phyloP scores from a whole-genome alignment of 2,329 filamentous ascomycete species.

The Periconia sp. region DNA sequence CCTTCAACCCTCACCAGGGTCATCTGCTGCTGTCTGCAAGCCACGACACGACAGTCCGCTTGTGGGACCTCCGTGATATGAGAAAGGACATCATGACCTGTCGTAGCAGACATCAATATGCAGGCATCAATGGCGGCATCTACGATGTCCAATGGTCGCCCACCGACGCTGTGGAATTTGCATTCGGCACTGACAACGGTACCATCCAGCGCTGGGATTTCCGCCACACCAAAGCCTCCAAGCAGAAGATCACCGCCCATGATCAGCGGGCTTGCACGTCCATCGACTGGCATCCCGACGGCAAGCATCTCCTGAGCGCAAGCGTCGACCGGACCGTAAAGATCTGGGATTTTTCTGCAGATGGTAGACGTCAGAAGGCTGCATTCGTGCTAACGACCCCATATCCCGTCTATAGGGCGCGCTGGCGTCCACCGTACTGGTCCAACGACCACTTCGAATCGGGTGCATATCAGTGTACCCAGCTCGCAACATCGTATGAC shows the following conservation, averaged over 20 bases:
- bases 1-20: slow-evolving; percentile 68
- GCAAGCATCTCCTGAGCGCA: slow-evolving; percentile 68
- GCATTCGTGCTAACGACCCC: slow-evolving; percentile 65
- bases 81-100: slow-evolving; percentile 58
- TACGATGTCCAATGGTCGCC: slow-evolving; percentile 71
- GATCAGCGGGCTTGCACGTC: slow-evolving; percentile 63
- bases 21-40: slow-evolving; percentile 67
- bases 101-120: slow-evolving; percentile 61
- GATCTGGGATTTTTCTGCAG: slow-evolving; percentile 67
- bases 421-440: slow-evolving; percentile 67
- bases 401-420: slow-evolving; percentile 65
- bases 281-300: slow-evolving; percentile 72
- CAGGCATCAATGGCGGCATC: slow-evolving; percentile 65
- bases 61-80: slow-evolving; percentile 68
- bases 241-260: slow-evolving; percentile 67
- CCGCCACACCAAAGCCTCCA: slow-evolving; percentile 61
- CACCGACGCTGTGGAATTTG: slow-evolving; percentile 66
- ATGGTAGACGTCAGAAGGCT: slow-evolving; percentile 64
- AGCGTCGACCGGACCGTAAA: slow-evolving; percentile 67
- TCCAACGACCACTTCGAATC: slow-evolving; percentile 58
- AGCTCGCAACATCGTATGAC: slow-evolving; percentile 68
- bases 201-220: slow-evolving; percentile 70
- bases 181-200: slow-evolving; percentile 68
- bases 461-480: slow-evolving; percentile 65
- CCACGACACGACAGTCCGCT: slow-evolving; percentile 67